phyloP scores from a whole-genome alignment of 1,284 basidiomycete genomes.

The Microbotryum scabiosae region DNA sequence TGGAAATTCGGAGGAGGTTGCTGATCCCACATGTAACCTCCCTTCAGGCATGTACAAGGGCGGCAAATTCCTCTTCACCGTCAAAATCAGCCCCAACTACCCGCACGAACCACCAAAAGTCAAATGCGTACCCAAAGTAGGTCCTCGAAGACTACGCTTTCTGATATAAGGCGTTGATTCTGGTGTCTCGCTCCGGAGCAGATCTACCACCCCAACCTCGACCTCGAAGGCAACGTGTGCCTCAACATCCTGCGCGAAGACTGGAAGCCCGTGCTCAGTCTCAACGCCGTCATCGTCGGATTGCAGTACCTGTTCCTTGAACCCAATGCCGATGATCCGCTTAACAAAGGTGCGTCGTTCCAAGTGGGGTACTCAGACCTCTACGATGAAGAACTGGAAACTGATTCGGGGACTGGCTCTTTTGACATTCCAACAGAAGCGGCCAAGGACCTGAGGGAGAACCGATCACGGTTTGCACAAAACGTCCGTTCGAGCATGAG shows the following conservation, averaged over 20 bases:
- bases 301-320: slow-evolving; percentile 97
- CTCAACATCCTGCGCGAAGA: slow-evolving; percentile 94
- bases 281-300: slow-evolving; percentile 95
- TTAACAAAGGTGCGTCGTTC: slow-evolving; percentile 78
- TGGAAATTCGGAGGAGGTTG: no score
- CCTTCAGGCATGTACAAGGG: slow-evolving; percentile 90
- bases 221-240: slow-evolving; percentile 57
- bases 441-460: slow-evolving; percentile 81
- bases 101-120: slow-evolving; percentile 99
- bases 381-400: not conserved
- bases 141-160: not conserved
- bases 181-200: no score
- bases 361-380: not conserved
- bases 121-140: slow-evolving; percentile 87
- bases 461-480: slow-evolving; percentile 65
- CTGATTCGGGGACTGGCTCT: not conserved
- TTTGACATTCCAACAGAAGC: slow-evolving; percentile 57
- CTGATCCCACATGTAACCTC: not conserved
- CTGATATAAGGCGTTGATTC: no score
- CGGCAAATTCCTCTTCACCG: slow-evolving; percentile 85
- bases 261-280: slow-evolving; percentile 98
- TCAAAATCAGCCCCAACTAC: slow-evolving; percentile 94
- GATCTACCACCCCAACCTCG: slow-evolving; percentile 99
- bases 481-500: slow-evolving; percentile 79
- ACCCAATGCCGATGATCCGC: slow-evolving; percentile 94